Percentiles rank a stretch among this genome's conserved stretches.
phyloP scores from a whole-genome alignment of 148 eudicot genomes.

The Pouteria glomerata region DNA sequence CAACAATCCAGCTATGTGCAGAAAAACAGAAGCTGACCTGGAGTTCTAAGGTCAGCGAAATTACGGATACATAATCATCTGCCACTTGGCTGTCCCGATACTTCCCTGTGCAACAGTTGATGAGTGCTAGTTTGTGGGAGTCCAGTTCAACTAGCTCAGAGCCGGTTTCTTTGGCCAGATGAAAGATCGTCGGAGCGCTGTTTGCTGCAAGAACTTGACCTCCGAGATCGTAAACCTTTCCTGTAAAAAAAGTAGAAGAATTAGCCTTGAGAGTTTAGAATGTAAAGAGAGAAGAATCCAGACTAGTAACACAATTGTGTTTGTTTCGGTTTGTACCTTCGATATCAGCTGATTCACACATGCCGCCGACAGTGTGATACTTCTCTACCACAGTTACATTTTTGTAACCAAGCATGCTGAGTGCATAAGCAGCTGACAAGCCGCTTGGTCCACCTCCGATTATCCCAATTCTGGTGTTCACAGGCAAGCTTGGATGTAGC shows the following conservation, averaged over 20 bases:
- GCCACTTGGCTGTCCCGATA: conserved; percentile 34
- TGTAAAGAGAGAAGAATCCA: not conserved
- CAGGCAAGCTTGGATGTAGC: conserved; percentile 37
- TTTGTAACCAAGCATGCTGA: conserved; percentile 40
- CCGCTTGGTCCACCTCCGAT: conserved; percentile 54
- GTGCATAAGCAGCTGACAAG: conserved; percentile 48
- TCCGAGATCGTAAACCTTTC: conserved; percentile 48
- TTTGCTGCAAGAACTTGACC: conserved; percentile 57
- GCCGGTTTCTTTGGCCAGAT: conserved; percentile 41
- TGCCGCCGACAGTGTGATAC: conserved; percentile 44
- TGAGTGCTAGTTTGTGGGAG: conserved; percentile 39
- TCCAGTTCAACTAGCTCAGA: conserved; percentile 46
- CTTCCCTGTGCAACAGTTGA: conserved; percentile 36
- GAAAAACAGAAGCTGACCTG: conserved; percentile 28
- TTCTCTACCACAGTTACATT: conserved; percentile 45
- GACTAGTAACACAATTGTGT: not conserved
- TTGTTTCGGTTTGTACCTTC: conserved; percentile 31
- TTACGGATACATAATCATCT: conserved; percentile 45
- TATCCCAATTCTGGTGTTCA: conserved; percentile 36
- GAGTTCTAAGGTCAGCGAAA: conserved; percentile 46
- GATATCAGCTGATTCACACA: conserved; percentile 52
- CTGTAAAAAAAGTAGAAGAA: conserved; percentile 19
- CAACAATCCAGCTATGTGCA: not conserved
- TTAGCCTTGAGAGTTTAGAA: not conserved
- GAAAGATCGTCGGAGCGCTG: conserved; percentile 46